Conservation (phyloP, 2,329 filamentous ascomycete genomes). For the Colletotrichum sidae region DNA sequence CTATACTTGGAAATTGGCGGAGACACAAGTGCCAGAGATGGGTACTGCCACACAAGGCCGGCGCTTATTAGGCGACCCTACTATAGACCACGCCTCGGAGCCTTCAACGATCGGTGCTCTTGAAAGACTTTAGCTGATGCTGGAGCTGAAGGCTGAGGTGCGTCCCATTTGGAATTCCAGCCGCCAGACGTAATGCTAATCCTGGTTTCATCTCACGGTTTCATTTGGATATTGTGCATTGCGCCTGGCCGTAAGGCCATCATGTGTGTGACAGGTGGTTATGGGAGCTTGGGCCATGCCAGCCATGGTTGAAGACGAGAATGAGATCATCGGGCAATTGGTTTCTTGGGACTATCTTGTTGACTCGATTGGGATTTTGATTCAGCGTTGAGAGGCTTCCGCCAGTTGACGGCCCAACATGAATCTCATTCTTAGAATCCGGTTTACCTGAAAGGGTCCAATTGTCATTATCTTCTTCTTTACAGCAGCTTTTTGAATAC, state of each 20-base stretch:
- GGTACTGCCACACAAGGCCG: constrained; percentile 17
- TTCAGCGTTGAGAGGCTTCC: too few species aligned
- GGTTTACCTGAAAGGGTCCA: too few species aligned
- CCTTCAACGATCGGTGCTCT: background rate
- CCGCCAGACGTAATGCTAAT: background rate
- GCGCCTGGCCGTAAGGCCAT: background rate
- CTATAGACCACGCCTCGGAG: background rate
- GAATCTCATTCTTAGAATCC: too few species aligned
- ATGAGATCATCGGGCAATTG: constrained; percentile 1
- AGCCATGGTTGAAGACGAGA: background rate
- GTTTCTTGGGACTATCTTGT: background rate
- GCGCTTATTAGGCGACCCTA: constrained; percentile 25
- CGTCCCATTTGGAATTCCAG: constrained; percentile 6
- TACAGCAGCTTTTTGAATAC: too few species aligned
- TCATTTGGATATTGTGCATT: constrained; percentile 16
- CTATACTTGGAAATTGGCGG: background rate
- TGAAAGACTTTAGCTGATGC: constrained; percentile 11
- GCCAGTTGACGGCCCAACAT: too few species aligned
- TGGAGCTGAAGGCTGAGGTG: constrained; percentile 2
- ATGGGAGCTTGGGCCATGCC: constrained; percentile 4
- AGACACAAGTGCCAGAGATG: background rate
- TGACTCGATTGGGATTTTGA: too few species aligned
- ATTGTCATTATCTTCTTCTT: too few species aligned
- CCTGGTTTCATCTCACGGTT: constrained; percentile 4
- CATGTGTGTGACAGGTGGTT: background rate